phyloP scores from a whole-genome alignment of 2,329 filamentous ascomycete species.

The Colletotrichum gloeosporioides region DNA sequence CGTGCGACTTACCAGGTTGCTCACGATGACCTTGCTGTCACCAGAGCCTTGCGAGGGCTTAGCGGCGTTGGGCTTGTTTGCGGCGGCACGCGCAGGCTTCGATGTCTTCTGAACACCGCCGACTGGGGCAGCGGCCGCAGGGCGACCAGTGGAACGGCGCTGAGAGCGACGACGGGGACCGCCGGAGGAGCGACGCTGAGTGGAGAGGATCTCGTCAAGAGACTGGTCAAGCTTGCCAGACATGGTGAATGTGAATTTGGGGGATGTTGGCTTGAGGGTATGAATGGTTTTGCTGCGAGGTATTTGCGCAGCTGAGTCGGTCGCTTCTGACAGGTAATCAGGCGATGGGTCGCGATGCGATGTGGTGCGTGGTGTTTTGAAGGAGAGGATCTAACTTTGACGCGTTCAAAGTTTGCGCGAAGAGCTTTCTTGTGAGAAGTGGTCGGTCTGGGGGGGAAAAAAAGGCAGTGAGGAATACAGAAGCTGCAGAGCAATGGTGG shows the following conservation, averaged over 20 bases:
- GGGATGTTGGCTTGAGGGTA: not conserved
- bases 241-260: slow-evolving; percentile 61
- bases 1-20: slow-evolving; percentile 81
- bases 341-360: slow-evolving; percentile 1
- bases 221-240: slow-evolving; percentile 95
- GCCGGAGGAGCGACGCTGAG: slow-evolving; percentile 65
- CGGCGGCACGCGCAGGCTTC: slow-evolving; percentile 63
- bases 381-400: slow-evolving; percentile 1
- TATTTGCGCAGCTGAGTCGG: slow-evolving; percentile 2
- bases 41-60: slow-evolving; percentile 66
- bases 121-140: slow-evolving; percentile 70
- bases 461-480: not conserved
- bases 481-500: not conserved
- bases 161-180: slow-evolving; percentile 49
- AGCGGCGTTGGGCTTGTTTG: slow-evolving; percentile 67
- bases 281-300: not conserved
- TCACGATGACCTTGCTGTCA: slow-evolving; percentile 97
- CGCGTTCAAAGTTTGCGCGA: slow-evolving; percentile 11
- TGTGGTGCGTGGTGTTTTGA: not conserved
- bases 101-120: slow-evolving; percentile 86
- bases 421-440: not conserved
- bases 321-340: not conserved
- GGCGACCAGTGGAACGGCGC: slow-evolving; percentile 57
- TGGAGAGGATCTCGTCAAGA: slow-evolving; percentile 95
- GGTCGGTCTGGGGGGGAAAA: not conserved